Conservation (phyloP, 2,329 filamentous ascomycete genomes). For the Albifimbria verrucaria region DNA sequence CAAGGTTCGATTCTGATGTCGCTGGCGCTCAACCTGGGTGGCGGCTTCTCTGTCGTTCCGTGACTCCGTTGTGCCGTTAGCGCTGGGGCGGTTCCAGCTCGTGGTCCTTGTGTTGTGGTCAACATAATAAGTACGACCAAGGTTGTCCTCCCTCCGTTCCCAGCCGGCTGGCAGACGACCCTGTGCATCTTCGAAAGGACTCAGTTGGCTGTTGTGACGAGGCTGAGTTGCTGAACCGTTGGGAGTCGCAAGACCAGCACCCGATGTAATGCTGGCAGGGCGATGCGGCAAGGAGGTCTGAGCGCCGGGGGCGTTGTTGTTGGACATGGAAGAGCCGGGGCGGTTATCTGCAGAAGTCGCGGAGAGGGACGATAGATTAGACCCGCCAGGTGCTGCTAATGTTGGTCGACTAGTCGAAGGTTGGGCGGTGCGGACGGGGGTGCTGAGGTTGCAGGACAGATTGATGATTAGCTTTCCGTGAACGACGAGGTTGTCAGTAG, state of each 20-base stretch:
- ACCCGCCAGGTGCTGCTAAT: conserved; percentile 39
- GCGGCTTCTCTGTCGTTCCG: conserved; percentile 82
- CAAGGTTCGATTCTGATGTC: conserved; percentile 92
- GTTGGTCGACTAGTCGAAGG: conserved; percentile 44
- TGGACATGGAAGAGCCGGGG: conserved; percentile 52
- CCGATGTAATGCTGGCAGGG: conserved; percentile 44
- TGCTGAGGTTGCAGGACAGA: conserved; percentile 81
- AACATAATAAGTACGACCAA: conserved; percentile 95
- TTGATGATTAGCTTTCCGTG: conserved; percentile 98
- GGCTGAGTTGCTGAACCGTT: conserved; percentile 20
- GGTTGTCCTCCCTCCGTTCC: conserved; percentile 92
- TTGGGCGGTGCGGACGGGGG: conserved; percentile 57
- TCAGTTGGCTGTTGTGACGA: conserved; percentile 52
- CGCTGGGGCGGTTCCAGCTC: conserved; percentile 89
- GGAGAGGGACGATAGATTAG: conserved; percentile 41
- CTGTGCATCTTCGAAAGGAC: conserved; percentile 94
- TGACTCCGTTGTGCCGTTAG: conserved; percentile 67
- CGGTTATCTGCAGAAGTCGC: conserved; percentile 43
- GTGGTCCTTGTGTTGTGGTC: conserved; percentile 97
- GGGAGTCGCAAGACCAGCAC: conserved; percentile 28
- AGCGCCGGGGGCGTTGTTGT: conserved; percentile 43
- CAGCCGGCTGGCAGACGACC: conserved; percentile 89
- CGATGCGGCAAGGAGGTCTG: conserved; percentile 40
- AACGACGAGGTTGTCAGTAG: conserved; percentile 94
- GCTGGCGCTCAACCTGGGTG: conserved; percentile 86